Evolutionary conservation across 2,329 filamentous ascomycete genomes (phyloP), one percentile per base, ranked within the genome.

Genomic region (Penicillium psychrosexuale): DNA sequence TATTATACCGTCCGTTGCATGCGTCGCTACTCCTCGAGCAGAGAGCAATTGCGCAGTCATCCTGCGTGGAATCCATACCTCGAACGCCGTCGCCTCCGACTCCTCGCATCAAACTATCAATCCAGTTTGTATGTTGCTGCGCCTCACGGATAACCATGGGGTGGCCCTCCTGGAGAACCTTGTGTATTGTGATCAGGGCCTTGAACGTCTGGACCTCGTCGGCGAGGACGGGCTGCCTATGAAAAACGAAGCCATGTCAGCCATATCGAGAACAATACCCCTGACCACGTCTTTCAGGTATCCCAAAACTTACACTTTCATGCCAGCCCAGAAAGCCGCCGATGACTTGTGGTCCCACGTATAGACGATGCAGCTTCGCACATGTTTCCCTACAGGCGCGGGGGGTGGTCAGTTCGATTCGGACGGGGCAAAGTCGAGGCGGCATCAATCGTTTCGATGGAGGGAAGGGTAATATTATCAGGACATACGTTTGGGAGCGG

Each of bases 201-300:
- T 99, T 99, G 83, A 97, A 99, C 4, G 94, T 97, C 79, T 99
- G 94, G 37, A 99, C 88, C 78, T 99, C 94, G 72, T 99, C 94
- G 75, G 94, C 93, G 62, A 97, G 84, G 69, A 99, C 91, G n/a
- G 94, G 94, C 78, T 97, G 93, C 68, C 90, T 95, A 64, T 38
- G 58, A 37, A 15, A 15, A 43, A 43, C 34, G 34, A 34, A 42
- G 38, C 19, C n/a, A 22, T n/a, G 51, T 65, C 47, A 65, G 61
- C 30, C 17, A 37, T 22, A 31, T 24, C 11, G 8, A n/a, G 8
- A 50, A 28, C 8, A 50, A 44, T n/a, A 40, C 31, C 17, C 33
- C 24, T 15, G 49, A 43, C 9, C 13, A 28, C 46, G 22, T 15
- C 13, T 24, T 7, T 37, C 15, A 6, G 12, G 5, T 40, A 7